A percentile compares a stretch with the other conserved stretches of the same genome.
Evolutionary conservation across 1,284 basidiomycete species (phyloP).

Genomic region (Trametes versicolor): DNA sequence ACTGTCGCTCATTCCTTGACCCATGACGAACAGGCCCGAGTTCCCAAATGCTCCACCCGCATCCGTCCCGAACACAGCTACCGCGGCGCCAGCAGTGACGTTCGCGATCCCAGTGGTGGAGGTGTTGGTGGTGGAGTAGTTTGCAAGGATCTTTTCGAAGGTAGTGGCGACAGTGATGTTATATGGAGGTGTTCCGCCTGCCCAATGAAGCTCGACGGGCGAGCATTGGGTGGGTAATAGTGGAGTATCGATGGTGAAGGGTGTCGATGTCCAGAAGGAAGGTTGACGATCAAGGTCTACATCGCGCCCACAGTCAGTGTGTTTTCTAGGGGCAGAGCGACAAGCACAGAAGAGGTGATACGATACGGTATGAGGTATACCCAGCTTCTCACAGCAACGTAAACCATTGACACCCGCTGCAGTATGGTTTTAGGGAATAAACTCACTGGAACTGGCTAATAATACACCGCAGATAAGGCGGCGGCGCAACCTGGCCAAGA

Average conservation of each 20-base stretch:
- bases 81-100: neutral
- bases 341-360: no score
- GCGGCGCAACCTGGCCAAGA: neutral
- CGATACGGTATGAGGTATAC: no score
- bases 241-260: neutral
- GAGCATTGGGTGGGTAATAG: neutral
- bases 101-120: constrained; percentile 1
- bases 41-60: neutral
- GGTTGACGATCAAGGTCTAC: no score
- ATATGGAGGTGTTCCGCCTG: constrained; percentile 12
- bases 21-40: neutral
- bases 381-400: no score
- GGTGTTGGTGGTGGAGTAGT: neutral
- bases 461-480: neutral
- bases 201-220: neutral
- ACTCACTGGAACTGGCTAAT: neutral
- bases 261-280: no score
- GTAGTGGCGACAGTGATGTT: neutral
- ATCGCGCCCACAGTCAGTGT: no score
- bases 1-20: neutral
- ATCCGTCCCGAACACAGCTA: neutral
- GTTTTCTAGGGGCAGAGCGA: no score
- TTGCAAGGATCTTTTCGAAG: neutral
- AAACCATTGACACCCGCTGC: no score
- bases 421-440: neutral